phyloP scores from a whole-genome alignment of 805 yeast genomes.

The Wickerhamiella alocasiicola region DNA sequence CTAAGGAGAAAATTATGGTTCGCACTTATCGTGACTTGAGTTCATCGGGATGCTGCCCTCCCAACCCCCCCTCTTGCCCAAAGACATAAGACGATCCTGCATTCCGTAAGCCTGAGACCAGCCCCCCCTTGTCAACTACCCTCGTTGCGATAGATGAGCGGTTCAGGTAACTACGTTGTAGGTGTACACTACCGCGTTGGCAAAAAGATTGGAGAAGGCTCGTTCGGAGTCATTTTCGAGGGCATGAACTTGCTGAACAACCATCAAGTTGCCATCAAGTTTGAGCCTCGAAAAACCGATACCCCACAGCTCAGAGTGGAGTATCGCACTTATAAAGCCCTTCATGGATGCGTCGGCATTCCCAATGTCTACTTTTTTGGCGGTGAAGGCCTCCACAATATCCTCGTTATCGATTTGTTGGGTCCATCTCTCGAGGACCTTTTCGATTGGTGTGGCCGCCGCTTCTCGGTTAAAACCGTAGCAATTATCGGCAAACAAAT shows the following conservation, averaged over 20 bases:
- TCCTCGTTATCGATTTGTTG: constrained; percentile 81
- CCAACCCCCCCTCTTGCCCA: too few species aligned
- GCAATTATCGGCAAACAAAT: constrained; percentile 91
- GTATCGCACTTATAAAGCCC: constrained; percentile 83
- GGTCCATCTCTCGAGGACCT: constrained; percentile 95
- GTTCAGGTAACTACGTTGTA: constrained; percentile 35
- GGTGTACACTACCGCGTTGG: constrained; percentile 96
- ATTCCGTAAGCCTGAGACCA: not conserved
- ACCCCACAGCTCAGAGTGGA: constrained; percentile 97
- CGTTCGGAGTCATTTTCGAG: constrained; percentile 94
- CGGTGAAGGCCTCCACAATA: constrained; percentile 94
- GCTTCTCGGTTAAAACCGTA: constrained; percentile 76
- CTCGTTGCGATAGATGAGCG: constrained; percentile 5
- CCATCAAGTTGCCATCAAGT: constrained; percentile 89
- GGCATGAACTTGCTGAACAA: constrained; percentile 87
- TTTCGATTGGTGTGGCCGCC: constrained; percentile 96
- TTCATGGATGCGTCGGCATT: constrained; percentile 71
- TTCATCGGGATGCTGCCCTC: too few species aligned
- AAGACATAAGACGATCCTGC: too few species aligned
- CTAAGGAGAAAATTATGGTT: too few species aligned
- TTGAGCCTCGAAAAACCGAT: constrained; percentile 88
- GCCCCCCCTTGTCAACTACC: not conserved
- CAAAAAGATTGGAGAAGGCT: constrained; percentile 96
- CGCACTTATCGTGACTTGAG: too few species aligned
- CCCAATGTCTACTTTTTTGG: constrained; percentile 98